Evolutionary conservation across 192 early-diverging fungal species (phyloP), one percentile per base, ranked within the genome.

Genomic region (Pilobolus umbonatus): DNA sequence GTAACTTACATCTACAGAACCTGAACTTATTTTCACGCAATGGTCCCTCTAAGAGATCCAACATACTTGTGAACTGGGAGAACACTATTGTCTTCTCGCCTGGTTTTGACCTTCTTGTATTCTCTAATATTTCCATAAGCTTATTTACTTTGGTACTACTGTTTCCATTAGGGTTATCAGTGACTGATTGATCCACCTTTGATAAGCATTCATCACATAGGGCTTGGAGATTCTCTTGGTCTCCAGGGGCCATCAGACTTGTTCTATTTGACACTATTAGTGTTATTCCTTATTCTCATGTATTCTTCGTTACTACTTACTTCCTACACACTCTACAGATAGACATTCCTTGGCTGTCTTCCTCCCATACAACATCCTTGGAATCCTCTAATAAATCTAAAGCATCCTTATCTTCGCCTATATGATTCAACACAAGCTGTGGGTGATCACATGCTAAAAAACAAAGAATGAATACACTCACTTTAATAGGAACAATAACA

Each of bases 11-110:
- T 38, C 72, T 64, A 45, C 69, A 69, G 22, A 67, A 76, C 17
- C 59, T 63, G 40, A 81, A 75, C 4, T 68, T 65, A 40, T 57
- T 49, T 3, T 65, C 38, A 4, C 17, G 25, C 31, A 83, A 31
- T n/a, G 79, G 74, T 9, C 64, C 53, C 35, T 80, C 81, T 4
- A 83, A 65, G 36, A 83, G 36, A 38, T 68, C 63, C 38, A 83
- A 60, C 64, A 81, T 74, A 24, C 71, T 64, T 0, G 74, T 76
- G 22, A 78, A 82, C 51, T 85, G 83, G 8, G 80, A 80, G 51
- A 82, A 85, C 2, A 85, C 64, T 56, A 85, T 83, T 21, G 80
- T 72, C 49, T 85, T 85, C 44, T 76, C 72, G 15, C 57, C 62
- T 31, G 84, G 84, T 26, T 75, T 47, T 34, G 67, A 49, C 28